Evolutionary conservation across 805 yeast genomes (phyloP).

Genomic region (Tetrapisispora nanseiensis): DNA sequence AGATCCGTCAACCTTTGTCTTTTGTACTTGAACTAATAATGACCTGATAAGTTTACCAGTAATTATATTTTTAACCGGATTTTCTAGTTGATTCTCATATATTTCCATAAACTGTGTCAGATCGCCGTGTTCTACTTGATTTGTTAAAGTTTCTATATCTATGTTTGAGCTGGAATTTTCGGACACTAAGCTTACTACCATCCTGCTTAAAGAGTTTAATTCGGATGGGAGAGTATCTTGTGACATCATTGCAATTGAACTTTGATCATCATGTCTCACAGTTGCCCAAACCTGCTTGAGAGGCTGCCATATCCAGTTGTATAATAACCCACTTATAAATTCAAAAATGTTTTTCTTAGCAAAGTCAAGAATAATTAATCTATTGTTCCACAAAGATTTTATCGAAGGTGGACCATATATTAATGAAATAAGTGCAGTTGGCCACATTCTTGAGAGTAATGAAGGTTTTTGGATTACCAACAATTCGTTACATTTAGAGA

Average conservation of each 20-base stretch:
- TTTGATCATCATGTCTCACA: conserved; percentile 71
- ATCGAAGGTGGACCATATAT: conserved; percentile 47
- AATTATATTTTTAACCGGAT: conserved; percentile 53
- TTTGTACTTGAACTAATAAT: conserved; percentile 84
- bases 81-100: conserved; percentile 66
- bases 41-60: conserved; percentile 68
- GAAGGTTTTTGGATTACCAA: conserved; percentile 30
- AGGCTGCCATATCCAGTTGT: conserved; percentile 81
- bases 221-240: conserved; percentile 73
- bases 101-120: conserved; percentile 67
- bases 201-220: conserved; percentile 69
- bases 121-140: conserved; percentile 60
- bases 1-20: conserved; percentile 91
- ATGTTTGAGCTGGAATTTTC: conserved; percentile 14
- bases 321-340: conserved; percentile 56
- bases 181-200: conserved; percentile 54
- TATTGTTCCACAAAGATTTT: conserved; percentile 37
- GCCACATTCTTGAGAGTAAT: conserved; percentile 54
- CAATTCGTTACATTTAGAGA: conserved; percentile 3
- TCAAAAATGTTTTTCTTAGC: conserved; percentile 47
- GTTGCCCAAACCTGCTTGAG: conserved; percentile 61
- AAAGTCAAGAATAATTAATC: conserved; percentile 49
- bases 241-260: conserved; percentile 66
- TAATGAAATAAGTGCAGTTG: conserved; percentile 34
- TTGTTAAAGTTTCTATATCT: conserved; percentile 24